Conservation (phyloP, 108 stramenopile genomes). For the Cyclostephanos invisitatus region DNA sequence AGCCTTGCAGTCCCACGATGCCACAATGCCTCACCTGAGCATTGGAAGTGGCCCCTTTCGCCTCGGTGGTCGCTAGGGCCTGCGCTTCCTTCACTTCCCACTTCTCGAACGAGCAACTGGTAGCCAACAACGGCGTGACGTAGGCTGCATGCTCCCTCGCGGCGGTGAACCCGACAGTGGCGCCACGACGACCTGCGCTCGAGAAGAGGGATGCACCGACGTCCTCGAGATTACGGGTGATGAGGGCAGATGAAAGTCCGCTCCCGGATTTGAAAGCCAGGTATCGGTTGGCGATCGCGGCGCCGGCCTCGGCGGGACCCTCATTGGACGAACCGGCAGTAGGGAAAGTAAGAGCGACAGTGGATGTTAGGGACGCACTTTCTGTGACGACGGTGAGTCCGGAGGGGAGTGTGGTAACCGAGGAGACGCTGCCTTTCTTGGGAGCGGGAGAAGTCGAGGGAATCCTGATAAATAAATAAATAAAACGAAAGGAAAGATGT, state of each 20-base stretch:
- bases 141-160: constrained; percentile 68
- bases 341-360: constrained; percentile 84
- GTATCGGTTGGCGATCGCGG: constrained; percentile 83
- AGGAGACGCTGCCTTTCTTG: constrained; percentile 62
- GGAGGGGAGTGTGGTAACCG: constrained; percentile 73
- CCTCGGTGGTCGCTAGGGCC: constrained; percentile 57
- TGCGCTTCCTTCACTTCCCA: constrained; percentile 89
- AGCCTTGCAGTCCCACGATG: neutral
- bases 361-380: constrained; percentile 70
- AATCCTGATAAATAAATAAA: constrained; percentile 41
- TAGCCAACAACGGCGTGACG: constrained; percentile 67
- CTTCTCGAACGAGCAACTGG: constrained; percentile 78
- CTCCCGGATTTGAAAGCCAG: constrained; percentile 83
- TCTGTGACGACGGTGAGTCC: constrained; percentile 83
- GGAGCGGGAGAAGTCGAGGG: constrained; percentile 61
- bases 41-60: constrained; percentile 64
- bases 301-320: constrained; percentile 63
- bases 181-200: constrained; percentile 61
- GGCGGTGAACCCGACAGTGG: constrained; percentile 83
- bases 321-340: constrained; percentile 83
- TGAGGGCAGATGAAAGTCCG: constrained; percentile 66
- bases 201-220: constrained; percentile 75
- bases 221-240: constrained; percentile 76
- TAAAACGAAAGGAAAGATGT: neutral
- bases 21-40: constrained; percentile 48